phyloP scores from a whole-genome alignment of 768 basidiomycete genomes.

The Pisolithus tinctorius region DNA sequence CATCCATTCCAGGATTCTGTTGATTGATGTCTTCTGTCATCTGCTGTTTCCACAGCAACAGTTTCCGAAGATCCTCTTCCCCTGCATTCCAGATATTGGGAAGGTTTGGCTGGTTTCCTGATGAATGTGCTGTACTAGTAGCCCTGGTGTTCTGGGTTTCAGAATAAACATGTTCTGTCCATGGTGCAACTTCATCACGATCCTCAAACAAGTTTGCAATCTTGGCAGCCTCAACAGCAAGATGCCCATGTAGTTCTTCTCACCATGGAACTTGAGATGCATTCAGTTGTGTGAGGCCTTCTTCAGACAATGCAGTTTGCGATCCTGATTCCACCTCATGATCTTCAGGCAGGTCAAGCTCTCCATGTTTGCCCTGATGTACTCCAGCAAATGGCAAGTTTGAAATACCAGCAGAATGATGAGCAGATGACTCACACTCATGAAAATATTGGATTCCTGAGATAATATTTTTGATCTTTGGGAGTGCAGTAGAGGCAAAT shows the following conservation, averaged over 20 bases:
- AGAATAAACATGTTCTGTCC: not conserved
- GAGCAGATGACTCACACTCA: conserved; percentile 9
- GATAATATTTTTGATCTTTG: conserved; percentile 8
- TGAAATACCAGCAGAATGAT: not conserved
- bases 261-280: not conserved
- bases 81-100: too few species aligned
- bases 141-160: too few species aligned
- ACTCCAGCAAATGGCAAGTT: too few species aligned
- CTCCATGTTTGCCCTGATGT: too few species aligned
- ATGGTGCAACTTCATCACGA: too few species aligned
- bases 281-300: not conserved
- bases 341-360: too few species aligned
- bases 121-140: too few species aligned
- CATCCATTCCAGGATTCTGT: too few species aligned
- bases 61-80: too few species aligned
- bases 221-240: not conserved
- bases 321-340: not conserved
- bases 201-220: not conserved
- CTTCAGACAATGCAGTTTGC: not conserved
- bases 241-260: not conserved
- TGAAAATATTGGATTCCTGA: conserved; percentile 30
- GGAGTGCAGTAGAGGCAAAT: conserved; percentile 6
- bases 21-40: too few species aligned
- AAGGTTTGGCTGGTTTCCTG: too few species aligned
- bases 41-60: too few species aligned